These are phyloP conservation scores for Arabidopsis suecica DNA, from an alignment of 345 rosid genomes.

Conservation along the genomic window DNA sequence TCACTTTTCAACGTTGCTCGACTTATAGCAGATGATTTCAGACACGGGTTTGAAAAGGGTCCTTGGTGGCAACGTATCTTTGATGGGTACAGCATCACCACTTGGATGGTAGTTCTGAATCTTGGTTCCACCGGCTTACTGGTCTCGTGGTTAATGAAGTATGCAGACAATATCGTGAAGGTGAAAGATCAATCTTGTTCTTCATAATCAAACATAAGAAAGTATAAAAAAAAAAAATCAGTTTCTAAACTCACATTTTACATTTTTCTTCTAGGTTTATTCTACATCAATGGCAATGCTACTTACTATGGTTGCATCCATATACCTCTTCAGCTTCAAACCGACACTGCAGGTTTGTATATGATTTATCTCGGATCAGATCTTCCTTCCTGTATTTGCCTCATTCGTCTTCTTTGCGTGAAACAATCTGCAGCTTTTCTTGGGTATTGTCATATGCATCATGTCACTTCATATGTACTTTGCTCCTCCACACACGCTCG, in stretches of 20 bases:
- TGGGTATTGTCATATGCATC: constrained; percentile 91
- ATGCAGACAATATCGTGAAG: constrained; percentile 96
- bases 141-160: constrained; percentile 92
- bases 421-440: constrained; percentile 71
- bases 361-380: constrained; percentile 2
- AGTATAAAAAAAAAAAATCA: neutral
- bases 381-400: constrained; percentile 22
- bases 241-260: neutral
- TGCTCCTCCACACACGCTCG: constrained; percentile 73
- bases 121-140: constrained; percentile 82
- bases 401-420: constrained; percentile 5
- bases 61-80: constrained; percentile 92
- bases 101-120: constrained; percentile 88
- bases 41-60: constrained; percentile 89
- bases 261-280: constrained; percentile 59
- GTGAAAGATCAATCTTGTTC: constrained; percentile 46
- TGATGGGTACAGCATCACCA: constrained; percentile 74
- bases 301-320: constrained; percentile 74
- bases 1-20: constrained; percentile 82
- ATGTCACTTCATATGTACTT: constrained; percentile 97
- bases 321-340: constrained; percentile 70
- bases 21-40: constrained; percentile 83
- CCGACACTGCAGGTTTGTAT: constrained; percentile 72
- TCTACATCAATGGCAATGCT: constrained; percentile 94
- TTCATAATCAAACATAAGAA: constrained; percentile 2